Evolutionary conservation across 73 alveolate genomes (phyloP), one percentile per base, ranked within the genome.

Genomic region (Tetrahymena thermophila): DNA sequence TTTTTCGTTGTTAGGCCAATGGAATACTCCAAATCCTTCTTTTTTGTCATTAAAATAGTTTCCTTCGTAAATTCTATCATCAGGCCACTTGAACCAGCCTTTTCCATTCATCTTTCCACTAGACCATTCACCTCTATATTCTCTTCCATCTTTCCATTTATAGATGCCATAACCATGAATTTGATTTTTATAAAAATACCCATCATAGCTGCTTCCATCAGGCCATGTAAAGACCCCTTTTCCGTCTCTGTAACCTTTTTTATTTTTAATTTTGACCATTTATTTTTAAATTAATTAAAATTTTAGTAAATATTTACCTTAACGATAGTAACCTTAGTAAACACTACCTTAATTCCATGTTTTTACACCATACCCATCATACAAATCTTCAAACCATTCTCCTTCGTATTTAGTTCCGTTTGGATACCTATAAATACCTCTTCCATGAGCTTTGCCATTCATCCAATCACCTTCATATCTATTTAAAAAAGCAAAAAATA

Each of bases 21-120:
- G 94, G 56, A 96, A 96, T 16, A 56, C 94, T 4, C 98, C 98
- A 83, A 44, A 85, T n/a, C 98, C 98, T 28, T 96, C 94, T 94
- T 97, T 97, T 93, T 93, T 93, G 71, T 97, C 98, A 43, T 94
- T 58, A 28, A 44, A 35, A 85, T 97, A 97, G n/a, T 96, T 93
- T 25, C 98, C 98, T 93, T 85, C 96, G 85, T 96, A 98, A 58
- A 44, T 96, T 94, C 97, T 98, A 40, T 98, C 98, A 95, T 98
- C 99, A 43, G 98, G 97, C 98, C 99, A 98, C 37, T 93, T 93
- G 94, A 97, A 96, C 34, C 95, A 94, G 0, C 99, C 99, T 43
- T 97, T 94, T 23, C 99, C 99, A 97, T 98, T 95, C 98, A 98
- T 97, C 25, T 96, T 44, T 35, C 97, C 98, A 94, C 96, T 55